Percentiles rank a stretch among this genome's conserved stretches.
Conservation (phyloP, 192 early-diverging fungal species). For the Phlyctochytrium bullatum region DNA sequence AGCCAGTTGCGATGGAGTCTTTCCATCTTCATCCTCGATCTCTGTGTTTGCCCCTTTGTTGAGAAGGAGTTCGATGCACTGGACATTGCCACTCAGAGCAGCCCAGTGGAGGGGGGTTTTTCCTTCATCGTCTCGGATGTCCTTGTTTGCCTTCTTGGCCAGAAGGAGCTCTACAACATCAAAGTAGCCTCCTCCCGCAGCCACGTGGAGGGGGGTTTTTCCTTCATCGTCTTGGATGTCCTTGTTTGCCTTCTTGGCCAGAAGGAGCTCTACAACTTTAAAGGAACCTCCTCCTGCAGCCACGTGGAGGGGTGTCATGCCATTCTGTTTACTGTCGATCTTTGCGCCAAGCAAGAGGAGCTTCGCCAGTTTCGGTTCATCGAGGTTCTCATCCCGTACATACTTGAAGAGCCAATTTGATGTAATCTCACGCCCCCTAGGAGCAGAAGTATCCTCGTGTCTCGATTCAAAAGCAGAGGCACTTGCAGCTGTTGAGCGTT, state of each 20-base stretch:
- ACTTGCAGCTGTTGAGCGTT: no score
- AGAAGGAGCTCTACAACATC: no score
- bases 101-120: conserved; percentile 42
- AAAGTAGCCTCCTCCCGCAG: no score
- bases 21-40: conserved; percentile 25
- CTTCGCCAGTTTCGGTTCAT: no score
- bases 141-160: background rate
- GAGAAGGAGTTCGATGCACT: conserved; percentile 13
- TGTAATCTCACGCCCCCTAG: no score
- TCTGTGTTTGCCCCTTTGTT: conserved; percentile 14
- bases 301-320: conserved; percentile 40
- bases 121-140: conserved; percentile 20
- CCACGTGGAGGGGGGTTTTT: conserved; percentile 36
- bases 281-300: conserved; percentile 28
- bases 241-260: conserved; percentile 12
- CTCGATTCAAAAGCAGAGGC: no score
- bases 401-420: no score
- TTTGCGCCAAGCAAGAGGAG: no score
- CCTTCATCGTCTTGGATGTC: conserved; percentile 27
- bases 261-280: conserved; percentile 10
- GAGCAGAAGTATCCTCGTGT: no score
- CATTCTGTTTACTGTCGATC: no score
- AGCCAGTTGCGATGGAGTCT: conserved; percentile 39
- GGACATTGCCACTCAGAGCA: conserved; percentile 19
- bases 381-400: no score